Evolutionary conservation across 192 early-diverging fungal genomes (phyloP).

Genomic region (Coemansia sp.): DNA sequence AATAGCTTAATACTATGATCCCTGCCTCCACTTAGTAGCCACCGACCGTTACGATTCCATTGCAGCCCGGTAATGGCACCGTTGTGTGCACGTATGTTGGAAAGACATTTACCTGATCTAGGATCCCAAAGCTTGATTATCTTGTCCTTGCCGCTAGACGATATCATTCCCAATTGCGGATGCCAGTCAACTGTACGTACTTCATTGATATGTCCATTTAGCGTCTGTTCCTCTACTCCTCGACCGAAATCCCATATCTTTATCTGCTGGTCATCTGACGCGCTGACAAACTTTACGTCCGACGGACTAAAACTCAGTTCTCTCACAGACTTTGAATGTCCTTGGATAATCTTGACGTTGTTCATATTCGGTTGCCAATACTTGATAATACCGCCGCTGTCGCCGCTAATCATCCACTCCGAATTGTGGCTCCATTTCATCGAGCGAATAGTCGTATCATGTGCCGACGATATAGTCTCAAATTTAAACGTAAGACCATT

Average conservation of each 20-base stretch:
- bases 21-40: constrained; percentile 87
- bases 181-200: constrained; percentile 98
- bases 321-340: constrained; percentile 87
- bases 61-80: constrained; percentile 85
- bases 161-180: constrained; percentile 87
- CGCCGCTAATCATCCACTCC: constrained; percentile 93
- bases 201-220: constrained; percentile 95
- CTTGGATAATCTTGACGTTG: constrained; percentile 84
- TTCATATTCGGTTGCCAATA: constrained; percentile 98
- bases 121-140: constrained; percentile 98
- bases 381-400: constrained; percentile 90
- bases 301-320: constrained; percentile 92
- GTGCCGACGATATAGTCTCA: constrained; percentile 93
- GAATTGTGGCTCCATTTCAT: constrained; percentile 98
- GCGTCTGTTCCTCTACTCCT: constrained; percentile 73
- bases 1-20: constrained; percentile 92
- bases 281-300: constrained; percentile 91
- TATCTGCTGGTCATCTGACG: constrained; percentile 91
- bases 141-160: constrained; percentile 95
- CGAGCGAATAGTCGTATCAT: constrained; percentile 89
- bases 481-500: constrained; percentile 98
- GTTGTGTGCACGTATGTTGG: constrained; percentile 91
- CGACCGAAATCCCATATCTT: constrained; percentile 97
- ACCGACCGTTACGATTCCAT: constrained; percentile 98
- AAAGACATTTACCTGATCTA: constrained; percentile 79